Base-by-base conservation (phyloP, 192 early-diverging fungal genomes). In the Coemansia sp. region DNA sequence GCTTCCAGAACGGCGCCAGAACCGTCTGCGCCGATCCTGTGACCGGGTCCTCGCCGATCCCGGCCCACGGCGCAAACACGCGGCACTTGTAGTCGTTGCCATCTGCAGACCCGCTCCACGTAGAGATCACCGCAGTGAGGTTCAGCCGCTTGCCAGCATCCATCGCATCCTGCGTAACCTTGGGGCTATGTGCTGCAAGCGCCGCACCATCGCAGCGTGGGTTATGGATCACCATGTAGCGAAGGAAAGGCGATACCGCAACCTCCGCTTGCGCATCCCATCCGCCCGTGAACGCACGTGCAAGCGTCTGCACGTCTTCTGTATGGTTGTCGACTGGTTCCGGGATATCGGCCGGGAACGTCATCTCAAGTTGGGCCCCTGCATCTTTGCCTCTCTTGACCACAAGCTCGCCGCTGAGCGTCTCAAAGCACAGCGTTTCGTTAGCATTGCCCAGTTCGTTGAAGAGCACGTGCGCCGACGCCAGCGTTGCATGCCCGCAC, bases 401-500 rank as follows among this genome's bases (percentile, higher is more conserved):
- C 8, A 23, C 0, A 9, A 82, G 67, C 30, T 39, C 55, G 14
- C 79, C 79, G 30, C 71, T 71, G n/a, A 76, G 68, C 18, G 79
- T 82, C 16, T 66, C 74, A 65, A 82, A 82, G 7, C 23, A n/a
- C 43, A 82, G 60, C 24, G n/a, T 39, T 1, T 20, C 33, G 53
- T 30, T 38, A 14, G 16, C 4, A n/a, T 69, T 76, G 35, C 30
- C 26, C 14, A 76, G 43, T 63, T 81, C 73, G 48, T 61, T 35
- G 44, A 79, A 71, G n/a, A 82, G 65, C 14, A 72, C 60, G 36
- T 72, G 69, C 6, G 83, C 74, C 1, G 78, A 61, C 0, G 83
- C 83, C 20, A 85, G 71, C 12, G 83, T 85, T 15, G 78, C 83
- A 39, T 85, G 84, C 36, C 84, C 84, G 35, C 84, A 83, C 14